Base-by-base conservation (phyloP, 768 basidiomycete species). In the Lactarius deliciosus region DNA sequence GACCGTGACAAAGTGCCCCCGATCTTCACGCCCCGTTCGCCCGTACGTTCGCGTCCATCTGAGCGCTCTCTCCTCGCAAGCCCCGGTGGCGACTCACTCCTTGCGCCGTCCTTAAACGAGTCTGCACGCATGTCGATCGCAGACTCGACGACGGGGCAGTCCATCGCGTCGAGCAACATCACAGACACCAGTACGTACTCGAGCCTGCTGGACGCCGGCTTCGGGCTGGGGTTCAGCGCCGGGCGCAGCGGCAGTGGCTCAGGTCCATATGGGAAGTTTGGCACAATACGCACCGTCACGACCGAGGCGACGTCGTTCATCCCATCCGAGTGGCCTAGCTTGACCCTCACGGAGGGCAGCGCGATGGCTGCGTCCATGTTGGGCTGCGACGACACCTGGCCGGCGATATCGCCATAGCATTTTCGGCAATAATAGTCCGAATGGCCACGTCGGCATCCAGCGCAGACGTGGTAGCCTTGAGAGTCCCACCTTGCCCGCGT, bases 231-330 rank as follows among this genome's bases (percentile, higher is more conserved):
- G 13, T 25, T 53, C 50, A 9, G 22, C 22, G 79, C 77, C 59
- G 78, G 80, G 41, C 77, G 76, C 36, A 50, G 55, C 59, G 78
- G 80, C 47, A 77, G 76, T 38, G 40, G 55, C 61, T 70, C 60
- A 61, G 70, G 68, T 64, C 79, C 76, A 53, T 79, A 80, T 69
- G 87, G 84, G 73, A 88, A 85, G 74, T 93, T 86, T 75, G 90
- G 86, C 50, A 94, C 92, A 13, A 85, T 93, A 68, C 82, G 90
- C 72, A 92, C 92, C n/a, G 80, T 88, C 66, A 91, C 87, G 38
- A 94, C 92, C 36, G 91, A 92, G 69, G 81, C 88, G 66, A 94
- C 91, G 22, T 90, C 89, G 45, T 75, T 83, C 45, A 75, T 73
- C 18, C 73, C 75, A 1, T 78, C 79, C 47, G 91, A 91, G 71